Percentiles rank a stretch among this genome's conserved stretches.
Conservation (phyloP, 2,329 filamentous ascomycete genomes). For the Aulographum hederae region DNA sequence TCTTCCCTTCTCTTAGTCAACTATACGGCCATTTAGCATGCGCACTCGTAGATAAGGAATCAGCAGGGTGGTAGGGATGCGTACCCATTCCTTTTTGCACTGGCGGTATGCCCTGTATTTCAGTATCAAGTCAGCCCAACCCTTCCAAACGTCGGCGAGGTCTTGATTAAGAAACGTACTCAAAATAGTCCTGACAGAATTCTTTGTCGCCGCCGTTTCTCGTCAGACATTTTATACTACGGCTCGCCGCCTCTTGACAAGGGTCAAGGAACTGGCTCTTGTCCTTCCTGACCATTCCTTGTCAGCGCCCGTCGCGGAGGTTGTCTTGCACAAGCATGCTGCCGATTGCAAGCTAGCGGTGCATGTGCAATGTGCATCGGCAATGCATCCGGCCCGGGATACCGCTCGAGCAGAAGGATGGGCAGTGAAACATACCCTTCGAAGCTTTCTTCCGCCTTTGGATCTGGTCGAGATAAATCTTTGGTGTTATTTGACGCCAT, state of each 20-base stretch:
- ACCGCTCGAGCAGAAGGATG: too few relatives aligned
- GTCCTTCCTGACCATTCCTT: conserved; percentile 50
- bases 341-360: background rate
- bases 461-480: too few relatives aligned
- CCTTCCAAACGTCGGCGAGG: conserved; percentile 4
- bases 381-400: too few relatives aligned
- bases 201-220: conserved; percentile 70
- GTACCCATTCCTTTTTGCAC: conserved; percentile 89
- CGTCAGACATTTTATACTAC: conserved; percentile 73
- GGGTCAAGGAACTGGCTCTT: conserved; percentile 87
- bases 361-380: too few relatives aligned
- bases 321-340: background rate
- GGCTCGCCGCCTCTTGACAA: conserved; percentile 77
- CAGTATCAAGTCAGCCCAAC: conserved; percentile 4
- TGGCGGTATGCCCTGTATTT: conserved; percentile 67
- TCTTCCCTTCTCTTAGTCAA: too few relatives aligned
- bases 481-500: too few relatives aligned
- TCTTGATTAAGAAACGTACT: conserved; percentile 38
- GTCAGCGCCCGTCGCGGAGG: conserved; percentile 3
- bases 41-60: too few relatives aligned
- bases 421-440: too few relatives aligned
- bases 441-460: too few relatives aligned
- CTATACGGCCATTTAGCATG: too few relatives aligned
- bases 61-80: too few relatives aligned
- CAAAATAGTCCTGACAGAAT: conserved; percentile 93